Base-by-base conservation (phyloP, 495 filamentous ascomycete genomes). In the Chaetomium tenue region DNA sequence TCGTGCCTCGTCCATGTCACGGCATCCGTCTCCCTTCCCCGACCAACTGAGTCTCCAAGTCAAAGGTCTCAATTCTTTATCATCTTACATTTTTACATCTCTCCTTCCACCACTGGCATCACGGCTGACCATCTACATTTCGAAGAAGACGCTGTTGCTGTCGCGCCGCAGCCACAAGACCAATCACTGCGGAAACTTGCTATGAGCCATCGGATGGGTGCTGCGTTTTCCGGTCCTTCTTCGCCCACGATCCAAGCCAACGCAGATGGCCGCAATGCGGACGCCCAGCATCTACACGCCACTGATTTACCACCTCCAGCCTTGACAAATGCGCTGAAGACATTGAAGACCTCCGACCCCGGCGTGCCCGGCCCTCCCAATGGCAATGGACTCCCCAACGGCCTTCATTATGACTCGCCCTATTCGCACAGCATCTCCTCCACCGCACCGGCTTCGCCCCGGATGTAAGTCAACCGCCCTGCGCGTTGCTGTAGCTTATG, bases 371-470 rank as follows among this genome's bases (percentile, higher is more conserved):
- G n/a, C n/a, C 46, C 3, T 50, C 46, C 46, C 46, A 50, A 50
- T 22, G 44, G 44, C 51, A 63, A 54, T 56, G 33, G 33, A 37
- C 33, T 62, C 63, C 48, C 73, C 54, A 67, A 67, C 66, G 59
- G 75, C 44, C 59, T 72, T 64, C 66, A 67, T 39, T 78, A 78
- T 55, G 76, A 78, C 62, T 79, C 79, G 13, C 80, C 80, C 39
- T 81, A 81, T 62, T 73, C 77, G 13, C 74, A 77, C 62, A 84
- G 82, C 67, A 74, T 81, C 23, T 72, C 80, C 6, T 84, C 83
- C 22, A 85, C 83, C 47, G 83, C 83, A 20, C 82, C 83, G 7
- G 73, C 73, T 2, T 83, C 81, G n/a, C 83, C 83, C 8, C 75
- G 81, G 62, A 78, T 85, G 82, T 85, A 63, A 78, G 76, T 78